phyloP scores from a whole-genome alignment of 2,329 filamentous ascomycete species.

The Chaetomium strumarium region DNA sequence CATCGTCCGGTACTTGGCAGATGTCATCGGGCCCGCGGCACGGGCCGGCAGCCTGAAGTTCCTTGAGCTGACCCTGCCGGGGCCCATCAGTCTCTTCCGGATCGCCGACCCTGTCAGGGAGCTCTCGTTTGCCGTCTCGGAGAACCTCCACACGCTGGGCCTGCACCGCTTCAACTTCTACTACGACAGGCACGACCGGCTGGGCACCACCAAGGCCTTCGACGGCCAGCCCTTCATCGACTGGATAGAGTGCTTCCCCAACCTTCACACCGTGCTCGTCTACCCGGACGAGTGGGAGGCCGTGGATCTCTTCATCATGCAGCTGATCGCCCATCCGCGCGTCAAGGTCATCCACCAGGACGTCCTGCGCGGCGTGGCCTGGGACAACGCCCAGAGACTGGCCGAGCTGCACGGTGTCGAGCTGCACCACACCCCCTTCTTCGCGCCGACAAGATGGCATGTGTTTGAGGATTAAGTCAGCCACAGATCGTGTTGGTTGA shows the following conservation, averaged over 20 bases:
- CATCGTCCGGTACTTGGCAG: constrained; percentile 1
- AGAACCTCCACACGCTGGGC: constrained; percentile 19
- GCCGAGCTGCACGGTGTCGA: constrained; percentile 10
- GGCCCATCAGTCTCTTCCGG: neutral
- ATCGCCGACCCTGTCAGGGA: constrained; percentile 5
- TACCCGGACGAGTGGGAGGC: constrained; percentile 14
- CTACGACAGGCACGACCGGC: neutral
- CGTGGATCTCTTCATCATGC: constrained; percentile 5
- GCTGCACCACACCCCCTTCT: constrained; percentile 4
- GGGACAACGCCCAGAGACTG: constrained; percentile 9
- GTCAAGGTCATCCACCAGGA: constrained; percentile 19
- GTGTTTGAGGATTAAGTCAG: neutral
- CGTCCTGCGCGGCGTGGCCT: constrained; percentile 6
- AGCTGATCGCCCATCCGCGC: constrained; percentile 13
- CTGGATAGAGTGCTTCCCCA: constrained; percentile 21
- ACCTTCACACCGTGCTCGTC: constrained; percentile 17
- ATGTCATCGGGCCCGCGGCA: constrained; percentile 9
- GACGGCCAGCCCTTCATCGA: constrained; percentile 22
- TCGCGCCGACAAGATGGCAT: neutral
- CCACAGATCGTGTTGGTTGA: neutral
- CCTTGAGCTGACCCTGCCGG: constrained; percentile 18
- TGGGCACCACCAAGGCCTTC: constrained; percentile 4
- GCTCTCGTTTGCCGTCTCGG: constrained; percentile 10
- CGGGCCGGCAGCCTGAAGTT: constrained; percentile 12
- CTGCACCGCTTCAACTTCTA: constrained; percentile 23